Evolutionary conservation across 2,329 filamentous ascomycete genomes (phyloP), one percentile per base, ranked within the genome.

Genomic region (Cladobotryum protrusum): DNA sequence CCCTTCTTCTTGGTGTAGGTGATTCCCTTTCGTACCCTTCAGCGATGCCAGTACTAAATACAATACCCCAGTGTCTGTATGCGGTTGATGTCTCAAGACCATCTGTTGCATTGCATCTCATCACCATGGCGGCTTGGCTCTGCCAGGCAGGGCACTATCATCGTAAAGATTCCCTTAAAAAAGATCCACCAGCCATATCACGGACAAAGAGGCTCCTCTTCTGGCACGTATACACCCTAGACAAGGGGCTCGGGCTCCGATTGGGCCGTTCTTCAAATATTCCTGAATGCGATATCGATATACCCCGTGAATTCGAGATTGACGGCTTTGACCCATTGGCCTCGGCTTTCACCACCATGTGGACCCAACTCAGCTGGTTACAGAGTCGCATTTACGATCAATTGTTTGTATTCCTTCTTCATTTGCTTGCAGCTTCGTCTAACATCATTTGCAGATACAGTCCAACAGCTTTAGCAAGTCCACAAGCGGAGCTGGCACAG

Each of bases 141-240:
- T 83, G 80, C 54, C 79, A 83, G 57, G 78, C 77, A 0, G 74
- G 84, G 4, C 82, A 82, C 3, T 83, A 81, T 52, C 82, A 85
- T 59, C 74, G 78, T 45, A 58, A 62, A 12, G 66, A 64, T 36
- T 61, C 58, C 3, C 60, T 66, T 32, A 63, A 63, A 12, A 56
- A 64, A 35, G 67, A 70, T 44, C 54, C 65, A 15, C 61, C 66
- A 7, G 58, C 60, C 8, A 60, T 56, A 19, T 57, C 61, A 33
- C 62, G 66, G 49, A 59, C 69, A 47, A 74, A 72, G 55, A 60
- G 65, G 2, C 63, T 70, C n/a, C 57, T 76, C 19, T 77, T 77
- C 54, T 77, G 74, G 74, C 67, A 72, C 33, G 61, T 73, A 1
- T 85, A 84, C 58, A 72, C 76, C 7, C 66, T 83, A 12, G 78